Percentiles rank a stretch among this genome's conserved stretches.
phyloP scores from a whole-genome alignment of 176 grass and related monocot genomes.

The Typha latifolia region DNA sequence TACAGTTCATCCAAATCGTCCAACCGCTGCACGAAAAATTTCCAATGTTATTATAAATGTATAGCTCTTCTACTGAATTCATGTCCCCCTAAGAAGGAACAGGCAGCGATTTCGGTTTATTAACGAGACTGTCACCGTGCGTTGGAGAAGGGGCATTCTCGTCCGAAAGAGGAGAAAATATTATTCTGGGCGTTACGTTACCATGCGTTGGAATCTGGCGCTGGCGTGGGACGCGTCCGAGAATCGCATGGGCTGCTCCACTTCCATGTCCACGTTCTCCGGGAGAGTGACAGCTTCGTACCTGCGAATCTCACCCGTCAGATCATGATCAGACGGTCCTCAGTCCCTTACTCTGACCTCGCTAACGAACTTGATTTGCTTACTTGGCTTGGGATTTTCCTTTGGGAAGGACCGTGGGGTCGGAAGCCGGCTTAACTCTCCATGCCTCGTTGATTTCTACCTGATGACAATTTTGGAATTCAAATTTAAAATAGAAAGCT shows the following conservation, averaged over 20 bases:
- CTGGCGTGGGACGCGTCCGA: conserved; percentile 20
- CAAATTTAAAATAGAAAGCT: neutral
- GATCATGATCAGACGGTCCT: conserved; percentile 9
- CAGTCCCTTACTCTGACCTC: neutral
- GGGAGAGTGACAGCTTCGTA: conserved; percentile 83
- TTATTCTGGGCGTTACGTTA: conserved; percentile 14
- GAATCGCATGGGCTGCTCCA: conserved; percentile 53
- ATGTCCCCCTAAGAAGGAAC: neutral
- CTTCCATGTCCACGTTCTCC: conserved; percentile 40
- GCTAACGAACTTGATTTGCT: neutral
- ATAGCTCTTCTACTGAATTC: neutral
- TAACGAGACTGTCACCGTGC: neutral
- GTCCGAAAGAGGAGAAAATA: neutral
- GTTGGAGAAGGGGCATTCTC: neutral
- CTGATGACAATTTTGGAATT: conserved; percentile 23
- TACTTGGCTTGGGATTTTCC: conserved; percentile 86
- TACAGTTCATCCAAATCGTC: conserved; percentile 82
- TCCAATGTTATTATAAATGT: neutral
- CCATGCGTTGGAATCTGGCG: conserved; percentile 57
- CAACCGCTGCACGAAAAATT: conserved; percentile 46
- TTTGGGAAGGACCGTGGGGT: conserved; percentile 55
- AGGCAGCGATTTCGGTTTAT: neutral
- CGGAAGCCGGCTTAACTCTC: conserved; percentile 40
- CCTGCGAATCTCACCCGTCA: conserved; percentile 28
- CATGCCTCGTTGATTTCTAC: conserved; percentile 57